A percentile compares a stretch with the other conserved stretches of the same genome.
Evolutionary conservation across 2,329 filamentous ascomycete genomes (phyloP).

Genomic region (Dryadomyces quercus-mongolicae): DNA sequence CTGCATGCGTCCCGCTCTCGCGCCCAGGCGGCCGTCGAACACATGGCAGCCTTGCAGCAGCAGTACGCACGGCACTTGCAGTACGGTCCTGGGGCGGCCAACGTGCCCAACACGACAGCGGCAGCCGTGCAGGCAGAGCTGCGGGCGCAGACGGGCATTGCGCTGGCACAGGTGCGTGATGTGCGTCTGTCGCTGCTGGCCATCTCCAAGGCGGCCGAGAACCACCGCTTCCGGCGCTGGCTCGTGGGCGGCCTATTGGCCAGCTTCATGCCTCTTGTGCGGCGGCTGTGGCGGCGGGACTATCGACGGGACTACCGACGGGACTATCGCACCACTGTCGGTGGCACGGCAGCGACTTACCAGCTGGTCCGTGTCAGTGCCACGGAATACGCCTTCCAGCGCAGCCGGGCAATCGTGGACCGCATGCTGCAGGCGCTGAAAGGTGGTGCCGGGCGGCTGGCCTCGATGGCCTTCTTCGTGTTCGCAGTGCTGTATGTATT

Average conservation of each 20-base stretch:
- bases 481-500: conserved; percentile 47
- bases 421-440: conserved; percentile 33
- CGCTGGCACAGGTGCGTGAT: conserved; percentile 30
- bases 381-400: conserved; percentile 45
- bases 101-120: conserved; percentile 18
- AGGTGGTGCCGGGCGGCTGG: conserved; percentile 30
- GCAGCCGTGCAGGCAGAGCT: conserved; percentile 30
- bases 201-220: conserved; percentile 31
- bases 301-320: background rate
- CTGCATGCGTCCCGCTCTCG: conserved; percentile 12
- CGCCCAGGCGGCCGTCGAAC: conserved; percentile 21
- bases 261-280: conserved; percentile 38
- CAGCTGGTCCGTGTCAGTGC: conserved; percentile 13
- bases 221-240: conserved; percentile 39
- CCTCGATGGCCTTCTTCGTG: conserved; percentile 40
- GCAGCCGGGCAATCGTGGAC: conserved; percentile 35
- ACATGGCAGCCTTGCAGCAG: conserved; percentile 22
- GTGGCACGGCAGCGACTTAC: conserved; percentile 22
- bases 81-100: conserved; percentile 12
- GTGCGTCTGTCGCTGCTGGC: conserved; percentile 31
- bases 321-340: conserved; percentile 13
- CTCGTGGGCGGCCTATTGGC: conserved; percentile 39
- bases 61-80: conserved; percentile 14
- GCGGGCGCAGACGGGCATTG: conserved; percentile 26
- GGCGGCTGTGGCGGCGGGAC: conserved; percentile 35